A percentile compares a stretch with the other conserved stretches of the same genome.
Evolutionary conservation across 371 early-diverging fungal species (phyloP).

Genomic region (Rhizopus sp.): DNA sequence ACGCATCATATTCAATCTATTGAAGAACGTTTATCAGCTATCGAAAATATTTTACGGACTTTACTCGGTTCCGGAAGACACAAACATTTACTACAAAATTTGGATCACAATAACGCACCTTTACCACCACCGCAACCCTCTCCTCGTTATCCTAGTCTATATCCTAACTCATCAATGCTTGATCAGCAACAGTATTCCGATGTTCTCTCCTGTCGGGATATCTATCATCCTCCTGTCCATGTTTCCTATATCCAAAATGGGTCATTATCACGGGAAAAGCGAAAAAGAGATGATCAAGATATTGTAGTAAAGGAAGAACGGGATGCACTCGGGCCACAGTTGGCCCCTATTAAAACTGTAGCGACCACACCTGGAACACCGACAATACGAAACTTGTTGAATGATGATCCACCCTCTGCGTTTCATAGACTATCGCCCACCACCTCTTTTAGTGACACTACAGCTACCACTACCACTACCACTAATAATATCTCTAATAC

Average conservation of each 20-base stretch:
- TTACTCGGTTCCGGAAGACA: conserved; percentile 24
- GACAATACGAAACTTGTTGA: conserved; percentile 15
- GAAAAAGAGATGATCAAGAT: conserved; percentile 16
- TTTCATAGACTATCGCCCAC: conserved; percentile 14
- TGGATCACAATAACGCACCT: conserved; percentile 11
- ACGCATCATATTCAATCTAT: conserved; percentile 22
- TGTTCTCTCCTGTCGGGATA: conserved; percentile 14
- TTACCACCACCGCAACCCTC: background rate
- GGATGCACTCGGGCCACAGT: conserved; percentile 15
- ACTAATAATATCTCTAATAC: conserved; percentile 7
- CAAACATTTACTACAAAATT: conserved; percentile 19
- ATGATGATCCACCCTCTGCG: conserved; percentile 10
- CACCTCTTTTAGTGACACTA: background rate
- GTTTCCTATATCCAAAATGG: conserved; percentile 21
- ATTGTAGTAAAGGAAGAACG: conserved; percentile 5
- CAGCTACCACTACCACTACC: conserved; percentile 6
- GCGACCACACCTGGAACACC: conserved; percentile 10
- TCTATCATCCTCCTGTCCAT: conserved; percentile 20
- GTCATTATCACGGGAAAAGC: conserved; percentile 18
- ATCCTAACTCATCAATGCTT: background rate
- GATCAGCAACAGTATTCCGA: background rate
- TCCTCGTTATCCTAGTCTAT: background rate
- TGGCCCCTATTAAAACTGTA: conserved; percentile 17
- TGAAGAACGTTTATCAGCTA: conserved; percentile 24
- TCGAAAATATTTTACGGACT: conserved; percentile 29